Evolutionary conservation across 257 asterid species (phyloP).

Genomic region (Ligustrum vulgare): DNA sequence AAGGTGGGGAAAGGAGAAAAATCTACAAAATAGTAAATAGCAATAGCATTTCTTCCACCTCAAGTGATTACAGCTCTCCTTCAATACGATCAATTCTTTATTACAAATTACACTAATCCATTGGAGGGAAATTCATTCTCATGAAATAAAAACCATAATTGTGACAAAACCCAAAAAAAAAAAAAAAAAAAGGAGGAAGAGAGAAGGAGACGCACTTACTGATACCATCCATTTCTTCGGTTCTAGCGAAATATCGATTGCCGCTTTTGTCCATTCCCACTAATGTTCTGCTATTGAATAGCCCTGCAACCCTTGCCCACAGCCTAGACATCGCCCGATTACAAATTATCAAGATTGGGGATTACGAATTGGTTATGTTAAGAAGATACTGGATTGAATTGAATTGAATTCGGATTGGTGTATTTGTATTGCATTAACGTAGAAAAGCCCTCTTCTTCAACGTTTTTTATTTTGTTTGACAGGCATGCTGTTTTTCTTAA

Average conservation of each 20-base stretch:
- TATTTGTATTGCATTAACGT: too few species aligned
- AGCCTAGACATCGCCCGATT: too few species aligned
- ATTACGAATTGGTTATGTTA: too few species aligned
- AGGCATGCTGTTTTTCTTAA: too few species aligned
- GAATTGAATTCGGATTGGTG: too few species aligned
- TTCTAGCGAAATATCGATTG: slow-evolving; percentile 71
- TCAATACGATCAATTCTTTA: not conserved
- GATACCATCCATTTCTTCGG: slow-evolving; percentile 69
- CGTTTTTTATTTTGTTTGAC: too few species aligned
- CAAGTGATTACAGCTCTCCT: not conserved
- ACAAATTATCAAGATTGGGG: too few species aligned
- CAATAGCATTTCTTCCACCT: not conserved
- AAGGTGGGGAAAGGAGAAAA: not conserved
- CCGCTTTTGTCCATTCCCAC: slow-evolving; percentile 79
- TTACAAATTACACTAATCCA: not conserved
- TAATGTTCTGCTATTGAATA: slow-evolving; percentile 26
- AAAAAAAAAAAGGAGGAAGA: not conserved
- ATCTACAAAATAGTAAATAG: not conserved
- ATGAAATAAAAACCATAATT: not conserved
- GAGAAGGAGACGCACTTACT: slow-evolving; percentile 52
- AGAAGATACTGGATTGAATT: too few species aligned
- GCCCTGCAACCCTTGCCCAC: too few species aligned
- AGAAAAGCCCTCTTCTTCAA: too few species aligned
- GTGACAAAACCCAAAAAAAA: not conserved
- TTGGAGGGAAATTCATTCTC: not conserved